Conservation (phyloP, 2,329 filamentous ascomycete genomes). For the Tetracladium maxilliforme region DNA sequence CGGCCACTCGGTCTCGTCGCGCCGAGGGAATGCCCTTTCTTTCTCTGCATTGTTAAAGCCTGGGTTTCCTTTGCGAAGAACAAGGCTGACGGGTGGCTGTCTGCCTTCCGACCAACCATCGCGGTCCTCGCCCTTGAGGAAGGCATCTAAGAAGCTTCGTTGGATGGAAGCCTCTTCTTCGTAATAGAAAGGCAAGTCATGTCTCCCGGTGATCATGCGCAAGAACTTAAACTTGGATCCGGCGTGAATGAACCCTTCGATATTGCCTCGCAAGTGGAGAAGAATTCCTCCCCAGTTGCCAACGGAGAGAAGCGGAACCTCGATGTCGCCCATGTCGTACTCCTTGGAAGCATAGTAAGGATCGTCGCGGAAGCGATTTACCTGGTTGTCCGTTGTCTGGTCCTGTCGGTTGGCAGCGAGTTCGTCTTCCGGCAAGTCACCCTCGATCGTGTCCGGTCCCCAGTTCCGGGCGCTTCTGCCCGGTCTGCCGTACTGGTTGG, state of each 20-base stretch:
- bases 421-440: conserved; percentile 36
- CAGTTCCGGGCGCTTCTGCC: conserved; percentile 23
- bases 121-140: conserved; percentile 51
- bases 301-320: conserved; percentile 51
- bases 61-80: conserved; percentile 50
- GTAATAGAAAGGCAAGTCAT: conserved; percentile 63
- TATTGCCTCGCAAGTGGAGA: conserved; percentile 53
- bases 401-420: conserved; percentile 23
- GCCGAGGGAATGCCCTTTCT: conserved; percentile 37
- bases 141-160: conserved; percentile 53
- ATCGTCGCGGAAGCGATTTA: conserved; percentile 39
- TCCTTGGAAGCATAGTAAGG: conserved; percentile 16
- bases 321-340: conserved; percentile 48
- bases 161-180: conserved; percentile 53
- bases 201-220: conserved; percentile 53
- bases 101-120: conserved; percentile 47
- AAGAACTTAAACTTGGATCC: conserved; percentile 55
- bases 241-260: conserved; percentile 48
- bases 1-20: conserved; percentile 50
- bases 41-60: conserved; percentile 49
- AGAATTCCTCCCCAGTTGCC: conserved; percentile 60
- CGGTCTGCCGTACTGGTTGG: conserved; percentile 51
- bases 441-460: conserved; percentile 35
- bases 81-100: conserved; percentile 42
- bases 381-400: conserved; percentile 27